Base-by-base conservation (phyloP, 2,329 filamentous ascomycete species). In the Fusarium staphyleae region DNA sequence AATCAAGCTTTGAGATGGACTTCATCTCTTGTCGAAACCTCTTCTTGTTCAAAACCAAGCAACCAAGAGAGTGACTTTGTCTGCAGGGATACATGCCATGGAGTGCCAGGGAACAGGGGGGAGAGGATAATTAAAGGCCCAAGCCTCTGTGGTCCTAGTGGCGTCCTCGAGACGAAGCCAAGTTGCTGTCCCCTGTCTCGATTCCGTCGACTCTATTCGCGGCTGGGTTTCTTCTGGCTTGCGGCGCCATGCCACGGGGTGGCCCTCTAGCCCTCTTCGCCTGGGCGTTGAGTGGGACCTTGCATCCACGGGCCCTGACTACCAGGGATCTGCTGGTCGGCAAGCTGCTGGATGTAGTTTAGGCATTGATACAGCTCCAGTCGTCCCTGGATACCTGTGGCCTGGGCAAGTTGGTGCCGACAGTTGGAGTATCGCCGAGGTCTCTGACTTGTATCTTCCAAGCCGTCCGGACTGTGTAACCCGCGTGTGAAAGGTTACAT, bases 71-170 rank as follows among this genome's bases (percentile, higher is more conserved):
- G n/a, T n/a, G n/a, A n/a, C n/a, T n/a, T 59, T 18, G 35, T 39
- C 22, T 45, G 29, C 34, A 40, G 35, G 52, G 44, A 57, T 30
- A 40, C 44, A 62, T 59, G 58, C 57, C 45, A 55, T 18, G 24
- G 48, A 51, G 47, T 26, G 42, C 40, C 42, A 56, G 48, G 54
- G 55, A 54, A 48, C 52, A 59, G 52, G 62, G 57, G 62, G 57
- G 34, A 36, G 33, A 52, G 52, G 9, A 57, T 65, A 57, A 64
- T 69, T 63, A 69, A 70, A 68, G 67, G 68, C 57, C 43, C 60
- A 54, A 62, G 57, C 60, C 56, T 47, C 56, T 46, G 48, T 49
- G 55, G 55, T 57, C 51, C 50, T 50, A 51, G 55, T 60, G 60
- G 55, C 63, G 52, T 59, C 45, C 24, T 52, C 59, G 57, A 70